Evolutionary conservation across 2,329 filamentous ascomycete genomes (phyloP).

Genomic region (Harringtonia lauricola): DNA sequence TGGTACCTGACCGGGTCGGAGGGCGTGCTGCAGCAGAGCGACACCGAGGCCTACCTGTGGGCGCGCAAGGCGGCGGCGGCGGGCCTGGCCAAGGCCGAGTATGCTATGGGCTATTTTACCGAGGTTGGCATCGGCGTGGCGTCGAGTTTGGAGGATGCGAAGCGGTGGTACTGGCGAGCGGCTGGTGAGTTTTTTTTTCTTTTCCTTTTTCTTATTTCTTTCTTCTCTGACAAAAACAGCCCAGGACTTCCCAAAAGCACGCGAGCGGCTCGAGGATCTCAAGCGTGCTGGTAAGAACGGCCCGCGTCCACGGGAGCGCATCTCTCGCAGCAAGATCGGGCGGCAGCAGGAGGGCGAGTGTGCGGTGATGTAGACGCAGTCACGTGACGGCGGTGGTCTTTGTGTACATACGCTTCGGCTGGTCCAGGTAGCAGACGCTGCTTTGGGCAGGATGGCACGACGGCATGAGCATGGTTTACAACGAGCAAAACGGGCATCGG

Average conservation of each 20-base stretch:
- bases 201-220: constrained; percentile 22
- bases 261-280: constrained; percentile 84
- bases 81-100: constrained; percentile 86
- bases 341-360: constrained; percentile 86
- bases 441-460: no score
- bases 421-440: no score
- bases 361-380: constrained; percentile 58
- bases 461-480: no score
- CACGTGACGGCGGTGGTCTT: no score
- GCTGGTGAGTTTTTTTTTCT: constrained; percentile 61
- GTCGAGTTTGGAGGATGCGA: constrained; percentile 85
- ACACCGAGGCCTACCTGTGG: constrained; percentile 96
- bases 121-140: constrained; percentile 87
- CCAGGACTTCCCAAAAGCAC: constrained; percentile 88
- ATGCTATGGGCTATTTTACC: constrained; percentile 96
- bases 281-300: constrained; percentile 65
- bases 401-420: no score
- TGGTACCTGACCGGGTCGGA: constrained; percentile 93
- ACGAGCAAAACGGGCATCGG: no score
- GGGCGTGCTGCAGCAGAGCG: constrained; percentile 79
- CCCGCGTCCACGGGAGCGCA: constrained; percentile 63
- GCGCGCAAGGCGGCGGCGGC: constrained; percentile 84
- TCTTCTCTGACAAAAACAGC: constrained; percentile 36
- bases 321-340: constrained; percentile 71
- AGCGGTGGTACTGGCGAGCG: constrained; percentile 95